Percentiles rank a stretch among this genome's conserved stretches.
These are phyloP conservation scores for Onygenales sp. DNA, from an alignment of 2,329 filamentous ascomycete species.

Conservation along the genomic window DNA sequence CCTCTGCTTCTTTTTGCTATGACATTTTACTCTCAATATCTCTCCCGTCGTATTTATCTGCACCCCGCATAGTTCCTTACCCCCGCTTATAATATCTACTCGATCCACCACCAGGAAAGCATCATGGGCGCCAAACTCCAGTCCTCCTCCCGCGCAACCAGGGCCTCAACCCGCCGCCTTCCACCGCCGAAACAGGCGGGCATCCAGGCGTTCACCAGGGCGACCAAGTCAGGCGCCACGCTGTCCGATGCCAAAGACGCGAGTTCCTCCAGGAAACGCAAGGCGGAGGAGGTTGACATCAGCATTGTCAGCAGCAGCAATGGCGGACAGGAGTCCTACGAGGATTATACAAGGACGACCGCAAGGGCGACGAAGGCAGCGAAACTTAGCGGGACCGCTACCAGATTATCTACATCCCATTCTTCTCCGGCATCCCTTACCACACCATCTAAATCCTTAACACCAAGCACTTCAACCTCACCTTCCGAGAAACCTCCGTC, in stretches of 20 bases:
- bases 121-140: constrained; percentile 5
- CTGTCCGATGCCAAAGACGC: constrained; percentile 16
- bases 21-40: neutral
- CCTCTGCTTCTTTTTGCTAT: neutral
- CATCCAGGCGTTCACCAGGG: constrained; percentile 35
- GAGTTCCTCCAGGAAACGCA: constrained; percentile 33
- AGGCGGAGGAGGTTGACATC: constrained; percentile 25
- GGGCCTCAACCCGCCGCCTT: constrained; percentile 20
- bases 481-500: neutral
- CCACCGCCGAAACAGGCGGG: constrained; percentile 25
- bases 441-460: neutral
- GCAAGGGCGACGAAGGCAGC: constrained; percentile 7
- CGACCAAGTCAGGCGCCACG: constrained; percentile 32
- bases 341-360: neutral
- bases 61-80: neutral
- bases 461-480: neutral
- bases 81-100: neutral
- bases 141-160: constrained; percentile 19
- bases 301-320: constrained; percentile 17
- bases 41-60: neutral
- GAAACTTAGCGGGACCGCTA: neutral
- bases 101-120: neutral
- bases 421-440: neutral
- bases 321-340: neutral
- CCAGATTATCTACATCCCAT: neutral